phyloP scores from a whole-genome alignment of 176 grass and related monocot species.

The Tillandsia leiboldiana region DNA sequence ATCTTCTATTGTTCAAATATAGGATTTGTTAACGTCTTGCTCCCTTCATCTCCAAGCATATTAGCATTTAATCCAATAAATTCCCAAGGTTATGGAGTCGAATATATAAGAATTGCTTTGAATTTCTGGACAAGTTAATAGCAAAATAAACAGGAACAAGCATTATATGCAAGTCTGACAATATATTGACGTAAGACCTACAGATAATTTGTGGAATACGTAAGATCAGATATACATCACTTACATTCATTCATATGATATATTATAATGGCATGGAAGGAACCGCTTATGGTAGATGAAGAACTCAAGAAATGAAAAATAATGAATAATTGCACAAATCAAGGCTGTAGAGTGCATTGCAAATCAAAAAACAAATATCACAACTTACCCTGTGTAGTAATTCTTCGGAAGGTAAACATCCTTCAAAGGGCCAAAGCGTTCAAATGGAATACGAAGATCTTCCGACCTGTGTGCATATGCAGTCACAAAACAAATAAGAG shows the following conservation, averaged over 20 bases:
- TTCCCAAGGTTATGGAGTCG: too few relatives aligned
- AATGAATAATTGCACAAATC: neutral
- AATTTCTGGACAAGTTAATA: too few relatives aligned
- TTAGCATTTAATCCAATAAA: too few relatives aligned
- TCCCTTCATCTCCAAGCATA: too few relatives aligned
- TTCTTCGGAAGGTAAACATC: slow-evolving; percentile 68
- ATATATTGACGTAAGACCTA: neutral
- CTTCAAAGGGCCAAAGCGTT: slow-evolving; percentile 60
- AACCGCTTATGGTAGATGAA: neutral
- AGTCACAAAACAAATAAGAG: neutral
- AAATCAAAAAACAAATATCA: neutral
- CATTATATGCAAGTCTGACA: too few relatives aligned
- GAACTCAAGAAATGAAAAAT: neutral
- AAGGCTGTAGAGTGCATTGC: neutral
- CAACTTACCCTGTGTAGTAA: slow-evolving; percentile 45
- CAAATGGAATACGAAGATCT: slow-evolving; percentile 48
- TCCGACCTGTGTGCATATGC: slow-evolving; percentile 29
- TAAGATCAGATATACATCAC: neutral
- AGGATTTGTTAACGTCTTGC: too few relatives aligned
- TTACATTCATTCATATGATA: neutral
- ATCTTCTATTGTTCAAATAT: too few relatives aligned
- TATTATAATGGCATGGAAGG: neutral
- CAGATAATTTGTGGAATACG: neutral
- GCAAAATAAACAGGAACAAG: too few relatives aligned
- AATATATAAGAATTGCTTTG: too few relatives aligned